These are phyloP conservation scores for Flaveria trinervia DNA, from an alignment of 129 eudicot species.

Conservation along the genomic window DNA sequence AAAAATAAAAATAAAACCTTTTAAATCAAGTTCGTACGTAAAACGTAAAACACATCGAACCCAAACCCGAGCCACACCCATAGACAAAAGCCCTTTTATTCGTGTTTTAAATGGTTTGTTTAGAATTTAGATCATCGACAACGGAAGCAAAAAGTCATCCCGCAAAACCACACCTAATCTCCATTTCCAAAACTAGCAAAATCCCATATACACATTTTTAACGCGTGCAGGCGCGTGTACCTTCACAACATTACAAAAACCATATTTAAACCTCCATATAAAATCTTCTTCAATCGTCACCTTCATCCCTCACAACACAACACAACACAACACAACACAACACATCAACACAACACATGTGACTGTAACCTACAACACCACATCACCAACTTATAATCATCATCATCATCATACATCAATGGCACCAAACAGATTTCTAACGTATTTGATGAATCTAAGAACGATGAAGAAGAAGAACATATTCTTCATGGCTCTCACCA, in stretches of 20 bases:
- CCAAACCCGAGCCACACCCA: no score
- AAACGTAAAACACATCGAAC: no score
- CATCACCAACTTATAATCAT: slow-evolving; percentile 13
- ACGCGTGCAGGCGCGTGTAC: slow-evolving; percentile 15
- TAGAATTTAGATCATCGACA: no score
- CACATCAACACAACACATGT: slow-evolving; percentile 39
- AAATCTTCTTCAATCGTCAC: slow-evolving; percentile 30
- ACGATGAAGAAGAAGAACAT: slow-evolving; percentile 27
- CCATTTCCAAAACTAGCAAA: slow-evolving; percentile 28
- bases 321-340: slow-evolving; percentile 35
- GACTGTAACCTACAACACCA: slow-evolving; percentile 29
- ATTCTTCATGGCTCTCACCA: slow-evolving; percentile 23
- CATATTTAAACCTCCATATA: slow-evolving; percentile 4
- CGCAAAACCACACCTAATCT: slow-evolving; percentile 12
- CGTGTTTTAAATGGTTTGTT: no score
- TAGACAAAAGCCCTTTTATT: no score
- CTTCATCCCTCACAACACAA: slow-evolving; percentile 13
- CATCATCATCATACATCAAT: background rate
- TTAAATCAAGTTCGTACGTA: no score
- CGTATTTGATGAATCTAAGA: slow-evolving; percentile 18
- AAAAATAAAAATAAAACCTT: no score
- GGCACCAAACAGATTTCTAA: slow-evolving; percentile 25
- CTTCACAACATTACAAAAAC: background rate
- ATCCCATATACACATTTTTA: slow-evolving; percentile 11
- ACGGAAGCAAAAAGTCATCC: background rate